Percentiles rank a stretch among this genome's conserved stretches.
phyloP scores from a whole-genome alignment of 345 rosid species.

The Triadica sebifera region DNA sequence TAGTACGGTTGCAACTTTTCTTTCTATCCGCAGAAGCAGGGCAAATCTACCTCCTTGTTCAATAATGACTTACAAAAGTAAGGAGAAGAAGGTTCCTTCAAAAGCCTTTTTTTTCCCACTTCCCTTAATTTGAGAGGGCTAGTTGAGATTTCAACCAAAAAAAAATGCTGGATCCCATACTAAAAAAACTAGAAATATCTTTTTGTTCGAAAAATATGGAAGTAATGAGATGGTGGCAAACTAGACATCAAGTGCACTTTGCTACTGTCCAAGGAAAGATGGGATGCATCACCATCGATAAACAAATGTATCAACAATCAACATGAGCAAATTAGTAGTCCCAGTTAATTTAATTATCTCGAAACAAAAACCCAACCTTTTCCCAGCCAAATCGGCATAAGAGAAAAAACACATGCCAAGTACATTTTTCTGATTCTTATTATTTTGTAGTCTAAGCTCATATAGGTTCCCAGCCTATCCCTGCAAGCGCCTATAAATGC shows the following conservation, averaged over 20 bases:
- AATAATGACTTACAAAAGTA: not conserved
- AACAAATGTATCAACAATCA: not conserved
- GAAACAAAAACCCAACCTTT: not conserved
- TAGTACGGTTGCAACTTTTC: not conserved
- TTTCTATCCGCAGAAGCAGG: not conserved
- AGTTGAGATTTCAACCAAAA: not conserved
- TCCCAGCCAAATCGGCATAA: not conserved
- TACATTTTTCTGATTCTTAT: not conserved
- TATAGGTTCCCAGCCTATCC: not conserved
- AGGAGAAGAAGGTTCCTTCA: not conserved
- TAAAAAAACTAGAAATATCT: not conserved
- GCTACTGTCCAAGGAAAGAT: not conserved
- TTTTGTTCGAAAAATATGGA: not conserved
- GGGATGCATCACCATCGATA: not conserved
- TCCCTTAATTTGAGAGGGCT: conserved; percentile 4
- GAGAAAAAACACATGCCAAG: not conserved
- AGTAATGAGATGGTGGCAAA: not conserved
- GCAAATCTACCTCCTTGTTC: no score
- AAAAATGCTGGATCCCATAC: not conserved
- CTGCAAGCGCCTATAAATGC: not conserved
- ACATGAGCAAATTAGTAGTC: not conserved
- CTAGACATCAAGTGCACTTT: not conserved
- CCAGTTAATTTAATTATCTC: not conserved
- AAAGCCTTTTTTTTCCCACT: not conserved
- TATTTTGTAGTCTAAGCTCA: not conserved